A percentile compares a stretch with the other conserved stretches of the same genome.
Conservation (phyloP, 106 monocot genomes). For the Dendrobium huoshanense region DNA sequence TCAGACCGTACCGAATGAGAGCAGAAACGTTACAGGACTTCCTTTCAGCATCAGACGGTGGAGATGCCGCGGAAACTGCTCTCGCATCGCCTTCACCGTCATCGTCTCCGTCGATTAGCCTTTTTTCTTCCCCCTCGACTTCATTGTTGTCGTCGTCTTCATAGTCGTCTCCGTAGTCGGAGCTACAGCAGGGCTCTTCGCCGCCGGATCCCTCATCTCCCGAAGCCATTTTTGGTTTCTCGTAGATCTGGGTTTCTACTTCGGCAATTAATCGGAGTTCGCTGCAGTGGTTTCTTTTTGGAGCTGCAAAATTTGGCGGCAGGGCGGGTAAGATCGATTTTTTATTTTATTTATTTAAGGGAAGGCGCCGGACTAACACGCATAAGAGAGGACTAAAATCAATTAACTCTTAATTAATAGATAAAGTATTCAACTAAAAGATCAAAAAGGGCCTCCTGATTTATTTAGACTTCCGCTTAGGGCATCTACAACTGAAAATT, state of each 20-base stretch:
- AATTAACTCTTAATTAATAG: too few species aligned
- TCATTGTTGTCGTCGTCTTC: conserved; percentile 1
- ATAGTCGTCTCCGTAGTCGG: not conserved
- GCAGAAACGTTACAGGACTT: conserved; percentile 23
- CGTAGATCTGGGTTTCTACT: not conserved
- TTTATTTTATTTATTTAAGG: too few species aligned
- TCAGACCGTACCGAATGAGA: conserved; percentile 10
- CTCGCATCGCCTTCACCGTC: not conserved
- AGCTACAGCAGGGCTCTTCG: conserved; percentile 2
- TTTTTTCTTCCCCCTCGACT: not conserved
- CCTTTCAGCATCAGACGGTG: conserved; percentile 11
- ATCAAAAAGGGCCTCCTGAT: too few species aligned
- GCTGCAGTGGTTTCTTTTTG: not conserved
- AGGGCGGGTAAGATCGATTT: not conserved
- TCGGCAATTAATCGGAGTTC: not conserved
- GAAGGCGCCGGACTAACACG: too few species aligned
- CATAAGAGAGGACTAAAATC: too few species aligned
- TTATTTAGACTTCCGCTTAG: too few species aligned
- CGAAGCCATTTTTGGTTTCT: not conserved
- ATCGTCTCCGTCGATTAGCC: not conserved
- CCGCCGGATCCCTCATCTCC: not conserved
- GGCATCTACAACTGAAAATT: too few species aligned
- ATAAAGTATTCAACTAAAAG: too few species aligned
- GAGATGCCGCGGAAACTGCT: not conserved
- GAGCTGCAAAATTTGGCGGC: conserved; percentile 2